A percentile compares a stretch with the other conserved stretches of the same genome.
Conservation (phyloP, 306 rosid species). For the Elaeagnus macrophylla region DNA sequence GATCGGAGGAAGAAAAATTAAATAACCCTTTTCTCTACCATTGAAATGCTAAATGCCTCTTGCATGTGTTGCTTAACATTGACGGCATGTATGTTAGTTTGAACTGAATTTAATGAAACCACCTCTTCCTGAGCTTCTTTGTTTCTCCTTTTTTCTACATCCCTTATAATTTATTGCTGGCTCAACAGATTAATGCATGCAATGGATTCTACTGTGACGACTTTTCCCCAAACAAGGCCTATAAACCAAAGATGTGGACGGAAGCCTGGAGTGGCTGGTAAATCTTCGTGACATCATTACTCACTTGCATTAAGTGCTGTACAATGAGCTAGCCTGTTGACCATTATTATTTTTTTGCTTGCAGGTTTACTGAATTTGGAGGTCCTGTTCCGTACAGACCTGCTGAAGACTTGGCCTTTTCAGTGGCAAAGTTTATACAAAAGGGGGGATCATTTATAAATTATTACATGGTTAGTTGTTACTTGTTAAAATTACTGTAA, state of each 20-base stretch:
- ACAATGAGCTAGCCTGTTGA: constrained; percentile 4
- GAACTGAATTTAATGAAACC: no score
- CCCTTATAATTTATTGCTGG: not conserved
- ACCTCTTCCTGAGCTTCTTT: not conserved
- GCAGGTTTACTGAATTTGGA: constrained; percentile 91
- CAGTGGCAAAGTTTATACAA: constrained; percentile 90
- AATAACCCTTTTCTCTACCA: not conserved
- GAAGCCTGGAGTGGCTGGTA: constrained; percentile 99
- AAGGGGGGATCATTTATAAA: constrained; percentile 88
- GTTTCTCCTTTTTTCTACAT: not conserved
- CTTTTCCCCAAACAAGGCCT: constrained; percentile 86
- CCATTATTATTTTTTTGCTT: constrained; percentile 11
- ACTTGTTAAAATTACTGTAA: constrained; percentile 11
- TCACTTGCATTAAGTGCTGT: constrained; percentile 13
- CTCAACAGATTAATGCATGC: constrained; percentile 79
- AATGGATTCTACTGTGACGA: constrained; percentile 95
- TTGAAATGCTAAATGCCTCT: constrained; percentile 12
- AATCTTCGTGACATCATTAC: not conserved
- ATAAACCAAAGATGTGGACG: constrained; percentile 99
- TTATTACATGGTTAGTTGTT: constrained; percentile 73
- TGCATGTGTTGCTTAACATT: constrained; percentile 3
- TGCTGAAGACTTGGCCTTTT: constrained; percentile 86
- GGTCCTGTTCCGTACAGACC: constrained; percentile 91
- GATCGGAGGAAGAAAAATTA: constrained; percentile 4
- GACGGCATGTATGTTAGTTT: not conserved